Evolutionary conservation across 2,329 filamentous ascomycete species (phyloP).

Genomic region (Periconia digitata): DNA sequence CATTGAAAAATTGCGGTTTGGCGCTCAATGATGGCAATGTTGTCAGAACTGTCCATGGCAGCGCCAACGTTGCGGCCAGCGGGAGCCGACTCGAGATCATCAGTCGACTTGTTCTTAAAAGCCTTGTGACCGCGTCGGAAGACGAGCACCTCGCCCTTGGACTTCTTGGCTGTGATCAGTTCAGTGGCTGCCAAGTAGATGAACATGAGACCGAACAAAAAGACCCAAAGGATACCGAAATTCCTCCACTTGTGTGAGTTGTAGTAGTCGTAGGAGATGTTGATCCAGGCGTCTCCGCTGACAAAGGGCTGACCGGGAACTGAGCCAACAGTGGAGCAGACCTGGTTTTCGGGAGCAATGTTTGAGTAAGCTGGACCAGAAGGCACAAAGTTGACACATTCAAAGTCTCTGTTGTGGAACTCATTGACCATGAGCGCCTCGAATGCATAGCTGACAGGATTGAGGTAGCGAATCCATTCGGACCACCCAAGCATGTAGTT

Average conservation of each 20-base stretch:
- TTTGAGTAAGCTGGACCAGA: conserved; percentile 41
- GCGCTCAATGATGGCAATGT: conserved; percentile 54
- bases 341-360: conserved; percentile 29
- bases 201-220: conserved; percentile 47
- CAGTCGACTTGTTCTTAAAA: conserved; percentile 50
- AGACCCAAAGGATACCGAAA: conserved; percentile 49
- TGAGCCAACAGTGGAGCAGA: conserved; percentile 48
- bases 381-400: conserved; percentile 51
- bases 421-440: conserved; percentile 83
- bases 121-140: conserved; percentile 53
- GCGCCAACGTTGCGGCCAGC: conserved; percentile 33
- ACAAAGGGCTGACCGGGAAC: conserved; percentile 42
- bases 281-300: conserved; percentile 43
- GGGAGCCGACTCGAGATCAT: conserved; percentile 45
- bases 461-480: conserved; percentile 79
- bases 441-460: conserved; percentile 79
- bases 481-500: conserved; percentile 77
- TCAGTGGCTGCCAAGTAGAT: conserved; percentile 50
- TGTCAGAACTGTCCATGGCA: conserved; percentile 40
- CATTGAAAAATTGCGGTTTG: conserved; percentile 84
- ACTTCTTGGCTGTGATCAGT: conserved; percentile 52
- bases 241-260: conserved; percentile 51
- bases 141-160: conserved; percentile 54
- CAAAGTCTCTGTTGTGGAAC: conserved; percentile 67
- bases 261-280: conserved; percentile 36